Evolutionary conservation across 2,329 filamentous ascomycete species (phyloP).

Genomic region (Cercospora sp.): DNA sequence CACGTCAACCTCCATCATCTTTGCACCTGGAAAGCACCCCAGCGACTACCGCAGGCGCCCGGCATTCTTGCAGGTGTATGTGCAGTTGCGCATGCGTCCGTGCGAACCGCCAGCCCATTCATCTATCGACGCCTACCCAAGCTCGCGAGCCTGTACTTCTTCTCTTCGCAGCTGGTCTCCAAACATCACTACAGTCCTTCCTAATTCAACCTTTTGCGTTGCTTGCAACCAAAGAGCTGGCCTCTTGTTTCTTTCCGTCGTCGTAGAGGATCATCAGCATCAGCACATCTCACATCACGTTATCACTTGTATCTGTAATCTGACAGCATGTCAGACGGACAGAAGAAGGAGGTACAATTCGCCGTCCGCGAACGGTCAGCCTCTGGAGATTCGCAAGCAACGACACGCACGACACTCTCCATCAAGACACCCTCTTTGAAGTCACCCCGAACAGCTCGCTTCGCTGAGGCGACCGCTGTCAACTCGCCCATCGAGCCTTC

Average conservation of each 20-base stretch:
- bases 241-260: conserved; percentile 35
- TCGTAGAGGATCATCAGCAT: conserved; percentile 21
- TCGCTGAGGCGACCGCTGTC: conserved; percentile 77
- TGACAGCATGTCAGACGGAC: conserved; percentile 50
- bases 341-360: conserved; percentile 48
- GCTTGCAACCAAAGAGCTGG: conserved; percentile 36
- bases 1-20: conserved; percentile 10
- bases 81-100: conserved; percentile 21
- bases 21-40: conserved; percentile 9
- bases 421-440: conserved; percentile 34
- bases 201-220: conserved; percentile 26
- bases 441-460: conserved; percentile 71
- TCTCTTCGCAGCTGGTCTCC: conserved; percentile 30
- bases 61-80: conserved; percentile 19
- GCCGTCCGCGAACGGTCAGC: conserved; percentile 43
- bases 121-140: conserved; percentile 15
- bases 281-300: conserved; percentile 18
- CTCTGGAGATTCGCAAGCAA: conserved; percentile 32
- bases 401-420: conserved; percentile 30
- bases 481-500: conserved; percentile 70
- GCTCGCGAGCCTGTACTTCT: conserved; percentile 21
- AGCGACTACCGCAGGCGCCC: conserved; percentile 24
- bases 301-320: conserved; percentile 19
- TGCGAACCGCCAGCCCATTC: conserved; percentile 30
- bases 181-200: conserved; percentile 22